Percentiles rank a stretch among this genome's conserved stretches.
Conservation (phyloP, 1,284 basidiomycete species). For the Rhodotorula sp. region DNA sequence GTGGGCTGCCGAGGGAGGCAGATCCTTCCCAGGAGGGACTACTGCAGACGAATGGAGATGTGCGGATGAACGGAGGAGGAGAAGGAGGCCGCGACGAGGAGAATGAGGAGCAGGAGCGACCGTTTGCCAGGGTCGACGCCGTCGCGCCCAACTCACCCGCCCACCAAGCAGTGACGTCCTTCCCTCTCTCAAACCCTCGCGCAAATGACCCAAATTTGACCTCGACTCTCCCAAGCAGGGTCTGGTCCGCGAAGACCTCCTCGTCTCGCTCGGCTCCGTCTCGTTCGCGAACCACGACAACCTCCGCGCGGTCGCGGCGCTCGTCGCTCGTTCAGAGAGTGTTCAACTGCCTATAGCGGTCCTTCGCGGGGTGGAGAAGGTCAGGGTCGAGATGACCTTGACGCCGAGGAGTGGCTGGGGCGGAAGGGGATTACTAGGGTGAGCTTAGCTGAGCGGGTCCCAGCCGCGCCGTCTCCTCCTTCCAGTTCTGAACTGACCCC, state of each 20-base stretch:
- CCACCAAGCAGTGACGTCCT: constrained; percentile 19
- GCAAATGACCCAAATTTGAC: too few relatives aligned
- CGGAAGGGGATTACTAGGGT: constrained; percentile 77
- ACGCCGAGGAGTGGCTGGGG: constrained; percentile 66
- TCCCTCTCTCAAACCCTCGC: too few relatives aligned
- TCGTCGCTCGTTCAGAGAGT: constrained; percentile 72
- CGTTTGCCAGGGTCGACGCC: constrained; percentile 75
- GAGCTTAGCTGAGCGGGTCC: not conserved
- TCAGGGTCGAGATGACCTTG: constrained; percentile 56
- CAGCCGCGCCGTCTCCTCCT: not conserved
- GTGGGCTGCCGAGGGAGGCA: constrained; percentile 56
- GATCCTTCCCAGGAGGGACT: too few relatives aligned
- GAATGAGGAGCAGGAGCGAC: constrained; percentile 47
- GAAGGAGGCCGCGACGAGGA: not conserved
- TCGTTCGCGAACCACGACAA: constrained; percentile 50
- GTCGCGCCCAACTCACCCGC: constrained; percentile 65
- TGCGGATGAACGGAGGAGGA: constrained; percentile 25
- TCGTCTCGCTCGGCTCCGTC: constrained; percentile 31
- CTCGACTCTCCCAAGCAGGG: constrained; percentile 19
- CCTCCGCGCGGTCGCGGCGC: constrained; percentile 65
- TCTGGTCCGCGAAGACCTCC: constrained; percentile 26
- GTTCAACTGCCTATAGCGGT: constrained; percentile 60
- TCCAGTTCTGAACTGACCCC: not conserved
- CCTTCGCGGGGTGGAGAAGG: constrained; percentile 46
- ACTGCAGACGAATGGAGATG: too few relatives aligned